A percentile compares a stretch with the other conserved stretches of the same genome.
Evolutionary conservation across 2,329 filamentous ascomycete genomes (phyloP).

Genomic region (Ophiostoma australiae): DNA sequence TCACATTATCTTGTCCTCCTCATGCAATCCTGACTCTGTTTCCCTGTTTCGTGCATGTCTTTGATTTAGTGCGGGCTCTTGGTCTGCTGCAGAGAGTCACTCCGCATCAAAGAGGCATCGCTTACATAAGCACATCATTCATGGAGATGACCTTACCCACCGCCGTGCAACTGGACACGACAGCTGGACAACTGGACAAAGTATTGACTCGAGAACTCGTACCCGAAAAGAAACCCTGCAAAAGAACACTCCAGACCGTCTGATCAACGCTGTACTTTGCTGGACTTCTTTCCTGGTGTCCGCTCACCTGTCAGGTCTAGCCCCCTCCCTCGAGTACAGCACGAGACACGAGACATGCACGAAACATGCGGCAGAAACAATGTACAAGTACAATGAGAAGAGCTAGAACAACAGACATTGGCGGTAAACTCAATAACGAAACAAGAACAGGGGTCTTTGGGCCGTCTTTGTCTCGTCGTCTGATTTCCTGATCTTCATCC

Average conservation of each 20-base stretch:
- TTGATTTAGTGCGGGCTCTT: not conserved
- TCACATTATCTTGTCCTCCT: not conserved
- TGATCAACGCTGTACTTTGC: constrained; percentile 5
- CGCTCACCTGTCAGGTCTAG: not conserved
- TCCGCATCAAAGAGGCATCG: no score
- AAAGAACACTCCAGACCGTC: constrained; percentile 7
- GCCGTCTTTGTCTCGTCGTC: not conserved
- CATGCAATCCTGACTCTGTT: not conserved
- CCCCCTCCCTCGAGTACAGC: not conserved
- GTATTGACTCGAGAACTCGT: not conserved
- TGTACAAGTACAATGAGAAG: not conserved
- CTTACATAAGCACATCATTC: not conserved
- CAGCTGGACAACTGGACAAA: not conserved
- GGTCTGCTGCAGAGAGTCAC: not conserved
- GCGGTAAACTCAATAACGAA: not conserved
- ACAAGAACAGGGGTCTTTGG: not conserved
- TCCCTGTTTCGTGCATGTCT: constrained; percentile 10
- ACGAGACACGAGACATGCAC: constrained; percentile 5
- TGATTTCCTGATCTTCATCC: not conserved
- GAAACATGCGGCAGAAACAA: not conserved
- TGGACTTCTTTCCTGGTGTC: not conserved
- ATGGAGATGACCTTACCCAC: not conserved
- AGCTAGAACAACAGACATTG: not conserved
- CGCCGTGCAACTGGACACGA: not conserved
- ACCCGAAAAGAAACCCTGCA: not conserved